These are phyloP conservation scores for Colletotrichum cuscutae DNA, from an alignment of 2,329 filamentous ascomycete genomes.

Conservation along the genomic window DNA sequence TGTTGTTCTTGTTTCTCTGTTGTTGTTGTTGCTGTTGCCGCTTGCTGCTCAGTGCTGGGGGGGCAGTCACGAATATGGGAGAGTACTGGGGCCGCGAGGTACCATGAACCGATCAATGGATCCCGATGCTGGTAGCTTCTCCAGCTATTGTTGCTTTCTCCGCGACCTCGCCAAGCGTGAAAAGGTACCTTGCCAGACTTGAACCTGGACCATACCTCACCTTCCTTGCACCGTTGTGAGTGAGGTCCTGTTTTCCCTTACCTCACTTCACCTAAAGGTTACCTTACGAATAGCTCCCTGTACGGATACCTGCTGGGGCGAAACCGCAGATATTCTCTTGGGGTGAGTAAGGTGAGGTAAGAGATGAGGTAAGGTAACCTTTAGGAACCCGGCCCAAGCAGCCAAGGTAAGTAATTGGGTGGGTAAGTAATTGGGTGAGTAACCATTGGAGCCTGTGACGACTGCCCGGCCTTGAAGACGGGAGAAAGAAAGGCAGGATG, in stretches of 20 bases:
- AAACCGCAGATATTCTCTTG: neutral
- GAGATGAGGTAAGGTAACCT: neutral
- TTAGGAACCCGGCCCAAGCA: neutral
- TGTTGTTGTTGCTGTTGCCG: neutral
- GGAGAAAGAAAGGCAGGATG: too few relatives aligned
- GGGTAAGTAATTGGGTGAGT: neutral
- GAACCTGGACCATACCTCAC: slow-evolving; percentile 26
- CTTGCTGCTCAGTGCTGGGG: neutral
- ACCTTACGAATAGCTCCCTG: neutral
- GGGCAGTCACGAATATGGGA: neutral
- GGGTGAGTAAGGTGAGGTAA: neutral
- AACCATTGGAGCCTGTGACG: neutral
- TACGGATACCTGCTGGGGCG: neutral
- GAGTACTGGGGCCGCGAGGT: slow-evolving; percentile 1
- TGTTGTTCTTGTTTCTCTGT: slow-evolving; percentile 4
- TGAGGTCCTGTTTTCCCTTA: slow-evolving; percentile 12
- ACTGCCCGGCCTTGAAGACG: neutral
- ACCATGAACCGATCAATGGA: slow-evolving; percentile 26
- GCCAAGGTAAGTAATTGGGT: neutral
- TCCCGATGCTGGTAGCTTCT: slow-evolving; percentile 26
- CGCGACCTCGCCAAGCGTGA: slow-evolving; percentile 27
- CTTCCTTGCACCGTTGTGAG: slow-evolving; percentile 19
- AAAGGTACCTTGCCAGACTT: slow-evolving; percentile 19
- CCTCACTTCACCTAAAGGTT: neutral
- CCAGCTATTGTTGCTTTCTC: slow-evolving; percentile 34